Base-by-base conservation (phyloP, 202 grass and related monocot species). In the Setaria italica region DNA sequence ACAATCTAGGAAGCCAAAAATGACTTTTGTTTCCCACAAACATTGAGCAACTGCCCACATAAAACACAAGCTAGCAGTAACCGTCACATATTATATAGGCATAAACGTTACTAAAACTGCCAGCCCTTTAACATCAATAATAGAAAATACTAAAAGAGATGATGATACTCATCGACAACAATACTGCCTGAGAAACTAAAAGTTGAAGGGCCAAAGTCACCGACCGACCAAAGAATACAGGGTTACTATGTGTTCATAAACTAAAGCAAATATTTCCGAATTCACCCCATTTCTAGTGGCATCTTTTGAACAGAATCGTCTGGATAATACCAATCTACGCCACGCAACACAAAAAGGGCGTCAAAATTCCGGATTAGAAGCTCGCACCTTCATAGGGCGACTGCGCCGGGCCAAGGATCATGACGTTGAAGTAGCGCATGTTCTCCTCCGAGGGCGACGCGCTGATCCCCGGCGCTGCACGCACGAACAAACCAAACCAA, bases 341-440 rank as follows among this genome's bases (percentile, higher is more conserved):
- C 35, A 33, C 25, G 30, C 32, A 85, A 59, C 30, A 37, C 6
- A 34, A 45, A 51, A 47, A 11, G 11, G 10, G 2, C 11, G 45
- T 62, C 11, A 0, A 56, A 70, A 50, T 53, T 83, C 32, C 56
- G 67, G 17, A 81, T 25, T 53, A 32, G 70, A 7, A 82, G 70
- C 32, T 43, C 25, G 39, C 62, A 92, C 96, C 96, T 92, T 99
- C 96, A 32, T 99, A 99, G 12, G 96, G 96, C 17, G 96, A 96
- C 84, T 96, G 93, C 32, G 90, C 89, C 37, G 96, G 96, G 0
- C 96, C 96, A 72, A 99, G 93, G 58, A 99, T 90, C 96, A 99
- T 99, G 62, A 96, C 96, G 93, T 99, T 96, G 84, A 99, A 99
- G 81, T 99, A 99, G 58, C 96, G 96, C 96, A 99, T 96, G 74